Percentiles rank a stretch among this genome's conserved stretches.
These are phyloP conservation scores for Chimonanthus salicifolius DNA, from an alignment of 164 flowering plant species.

Conservation along the genomic window DNA sequence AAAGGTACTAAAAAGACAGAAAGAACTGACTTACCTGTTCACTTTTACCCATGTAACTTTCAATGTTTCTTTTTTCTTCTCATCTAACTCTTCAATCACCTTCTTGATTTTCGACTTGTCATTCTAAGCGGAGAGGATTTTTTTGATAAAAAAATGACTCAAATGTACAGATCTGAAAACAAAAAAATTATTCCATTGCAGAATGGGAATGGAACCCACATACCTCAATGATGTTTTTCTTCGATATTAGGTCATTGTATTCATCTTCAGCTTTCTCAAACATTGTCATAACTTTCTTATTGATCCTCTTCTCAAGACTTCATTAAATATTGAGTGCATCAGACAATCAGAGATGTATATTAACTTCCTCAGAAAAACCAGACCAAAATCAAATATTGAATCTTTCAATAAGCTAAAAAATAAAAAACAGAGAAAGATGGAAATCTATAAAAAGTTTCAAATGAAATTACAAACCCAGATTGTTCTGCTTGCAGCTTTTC, in stretches of 20 bases:
- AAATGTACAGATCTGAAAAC: not conserved
- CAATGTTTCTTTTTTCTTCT: conserved; percentile 96
- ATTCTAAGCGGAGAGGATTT: conserved; percentile 40
- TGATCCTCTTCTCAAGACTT: conserved; percentile 97
- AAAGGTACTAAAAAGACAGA: not conserved
- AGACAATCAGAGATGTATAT: not conserved
- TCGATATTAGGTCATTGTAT: conserved; percentile 81
- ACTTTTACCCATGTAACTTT: conserved; percentile 97
- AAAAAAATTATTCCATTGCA: not conserved
- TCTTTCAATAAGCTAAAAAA: not conserved
- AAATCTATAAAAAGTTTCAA: not conserved
- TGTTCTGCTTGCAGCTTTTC: conserved; percentile 82
- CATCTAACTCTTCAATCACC: conserved; percentile 97
- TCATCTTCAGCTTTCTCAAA: conserved; percentile 99
- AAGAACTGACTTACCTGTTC: conserved; percentile 46
- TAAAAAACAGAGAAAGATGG: not conserved
- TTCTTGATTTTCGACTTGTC: conserved; percentile 91
- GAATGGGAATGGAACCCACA: conserved; percentile 12
- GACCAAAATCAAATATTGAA: not conserved
- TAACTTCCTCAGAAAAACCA: not conserved
- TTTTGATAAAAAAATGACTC: not conserved
- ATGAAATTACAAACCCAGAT: conserved; percentile 45
- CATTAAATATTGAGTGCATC: conserved; percentile 8
- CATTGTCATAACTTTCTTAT: conserved; percentile 99
- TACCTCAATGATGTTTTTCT: conserved; percentile 94